Percentiles rank a stretch among this genome's conserved stretches.
Conservation (phyloP, 2,329 filamentous ascomycete species). For the Talaromyces amestolkiae region DNA sequence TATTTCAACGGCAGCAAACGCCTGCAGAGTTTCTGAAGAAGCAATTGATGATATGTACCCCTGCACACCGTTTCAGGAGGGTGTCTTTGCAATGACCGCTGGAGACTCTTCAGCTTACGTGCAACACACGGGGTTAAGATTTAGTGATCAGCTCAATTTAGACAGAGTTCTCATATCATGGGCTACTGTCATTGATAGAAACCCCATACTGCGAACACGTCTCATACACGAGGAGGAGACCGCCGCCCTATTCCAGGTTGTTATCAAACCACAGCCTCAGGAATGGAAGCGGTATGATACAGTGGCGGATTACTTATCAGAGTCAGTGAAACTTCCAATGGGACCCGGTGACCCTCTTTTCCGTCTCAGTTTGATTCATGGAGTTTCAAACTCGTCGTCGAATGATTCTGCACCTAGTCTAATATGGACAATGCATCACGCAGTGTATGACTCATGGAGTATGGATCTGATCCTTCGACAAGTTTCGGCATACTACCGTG, state of each 20-base stretch:
- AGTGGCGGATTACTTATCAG: neutral
- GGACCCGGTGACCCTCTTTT: neutral
- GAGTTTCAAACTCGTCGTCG: neutral
- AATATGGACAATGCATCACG: conserved; percentile 13
- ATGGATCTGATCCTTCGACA: conserved; percentile 18
- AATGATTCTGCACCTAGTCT: neutral
- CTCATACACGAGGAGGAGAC: neutral
- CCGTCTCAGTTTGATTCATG: neutral
- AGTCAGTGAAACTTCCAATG: neutral
- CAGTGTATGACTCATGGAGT: conserved; percentile 10
- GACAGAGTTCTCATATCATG: conserved; percentile 24
- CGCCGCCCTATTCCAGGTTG: neutral
- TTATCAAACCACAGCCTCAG: neutral
- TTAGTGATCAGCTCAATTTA: conserved; percentile 32
- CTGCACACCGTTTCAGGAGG: conserved; percentile 41
- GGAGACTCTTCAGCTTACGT: neutral
- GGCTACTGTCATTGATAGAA: neutral
- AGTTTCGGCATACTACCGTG: conserved; percentile 1
- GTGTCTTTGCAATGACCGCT: conserved; percentile 33
- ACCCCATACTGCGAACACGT: conserved; percentile 5
- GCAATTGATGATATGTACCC: conserved; percentile 37
- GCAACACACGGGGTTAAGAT: neutral
- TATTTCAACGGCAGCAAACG: neutral
- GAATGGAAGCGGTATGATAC: neutral
- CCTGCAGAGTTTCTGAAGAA: neutral